phyloP scores from a whole-genome alignment of 306 rosid genomes.

The Acacia crassicarpa region DNA sequence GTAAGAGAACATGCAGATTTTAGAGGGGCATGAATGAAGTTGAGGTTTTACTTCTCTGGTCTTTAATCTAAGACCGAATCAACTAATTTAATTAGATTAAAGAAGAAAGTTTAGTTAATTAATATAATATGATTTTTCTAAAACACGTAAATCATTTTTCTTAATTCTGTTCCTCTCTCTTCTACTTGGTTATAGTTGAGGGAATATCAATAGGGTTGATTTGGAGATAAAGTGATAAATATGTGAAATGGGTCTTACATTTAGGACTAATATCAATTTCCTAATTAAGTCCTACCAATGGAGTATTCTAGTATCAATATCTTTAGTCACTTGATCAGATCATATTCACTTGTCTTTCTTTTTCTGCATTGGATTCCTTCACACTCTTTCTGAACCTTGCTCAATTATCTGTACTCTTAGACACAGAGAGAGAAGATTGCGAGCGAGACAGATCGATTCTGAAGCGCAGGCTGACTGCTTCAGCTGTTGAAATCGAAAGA shows the following conservation, averaged over 20 bases:
- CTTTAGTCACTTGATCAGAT: background rate
- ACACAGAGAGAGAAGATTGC: conserved; percentile 73
- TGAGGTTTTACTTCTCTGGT: background rate
- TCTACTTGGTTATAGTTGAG: too few relatives aligned
- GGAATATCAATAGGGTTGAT: too few relatives aligned
- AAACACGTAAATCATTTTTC: too few relatives aligned
- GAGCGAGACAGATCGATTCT: conserved; percentile 66
- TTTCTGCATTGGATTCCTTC: conserved; percentile 19
- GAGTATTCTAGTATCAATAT: background rate
- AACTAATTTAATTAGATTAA: too few relatives aligned
- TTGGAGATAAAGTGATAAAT: too few relatives aligned
- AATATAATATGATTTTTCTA: too few relatives aligned
- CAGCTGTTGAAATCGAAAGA: conserved; percentile 72
- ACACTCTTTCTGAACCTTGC: conserved; percentile 22
- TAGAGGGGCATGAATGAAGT: background rate
- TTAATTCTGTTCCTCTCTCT: too few relatives aligned
- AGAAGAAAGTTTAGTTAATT: too few relatives aligned
- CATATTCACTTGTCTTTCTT: background rate
- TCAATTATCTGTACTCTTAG: conserved; percentile 36
- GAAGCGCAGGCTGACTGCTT: conserved; percentile 71
- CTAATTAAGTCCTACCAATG: too few relatives aligned
- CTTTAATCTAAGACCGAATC: too few relatives aligned
- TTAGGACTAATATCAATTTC: too few relatives aligned
- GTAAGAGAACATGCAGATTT: background rate
- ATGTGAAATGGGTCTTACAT: too few relatives aligned